Base-by-base conservation (phyloP, 345 rosid species). In the Populus simonii region DNA sequence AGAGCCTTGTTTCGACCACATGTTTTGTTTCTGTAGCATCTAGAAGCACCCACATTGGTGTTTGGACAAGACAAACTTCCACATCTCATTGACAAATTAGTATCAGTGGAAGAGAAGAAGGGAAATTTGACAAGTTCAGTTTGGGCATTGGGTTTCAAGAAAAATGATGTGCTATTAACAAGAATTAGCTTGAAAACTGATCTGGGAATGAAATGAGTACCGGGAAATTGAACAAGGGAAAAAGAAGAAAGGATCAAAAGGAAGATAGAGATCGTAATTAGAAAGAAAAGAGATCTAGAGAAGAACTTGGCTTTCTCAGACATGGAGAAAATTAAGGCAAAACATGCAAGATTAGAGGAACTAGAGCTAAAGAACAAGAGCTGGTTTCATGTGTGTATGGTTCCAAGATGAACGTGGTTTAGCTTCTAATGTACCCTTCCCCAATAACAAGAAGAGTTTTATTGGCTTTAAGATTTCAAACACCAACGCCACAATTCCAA, bases 161-260 rank as follows among this genome's bases (percentile, higher is more conserved):
- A 78, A 79, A 80, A 38, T 13, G 88, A 71, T 45, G 89, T 87
- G 78, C 80, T 85, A 82, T 88, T 91, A n/a, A 86, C 85, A 77
- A 87, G 88, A 85, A 87, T 84, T 51, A 89, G 86, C 81, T 88
- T 88, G 80, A 86, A 90, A 78, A 92, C 89, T 53, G 89, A 87
- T 35, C 63, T 87, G 36, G 97, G 89, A 68, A 87, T 74, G 75
- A 90, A 74, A 43, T 88, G 86, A 71, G 86, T 79, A 74, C 80
- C 83, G 76, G 88, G 82, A 79, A 84, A 85, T 75, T 90, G 93
- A 31, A 92, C 86, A 85, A 89, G 91, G 87, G 86, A 82, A 43
- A 85, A 57, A 29, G 89, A 92, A 77, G 94, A 89, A 77, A 85
- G 68, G 18, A 78, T 71, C 74, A 71, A 78, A n/a, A 82, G 69